These are phyloP conservation scores for Gracilaria vermiculophylla DNA, from an alignment of 23 red algal species.

Conservation along the genomic window DNA sequence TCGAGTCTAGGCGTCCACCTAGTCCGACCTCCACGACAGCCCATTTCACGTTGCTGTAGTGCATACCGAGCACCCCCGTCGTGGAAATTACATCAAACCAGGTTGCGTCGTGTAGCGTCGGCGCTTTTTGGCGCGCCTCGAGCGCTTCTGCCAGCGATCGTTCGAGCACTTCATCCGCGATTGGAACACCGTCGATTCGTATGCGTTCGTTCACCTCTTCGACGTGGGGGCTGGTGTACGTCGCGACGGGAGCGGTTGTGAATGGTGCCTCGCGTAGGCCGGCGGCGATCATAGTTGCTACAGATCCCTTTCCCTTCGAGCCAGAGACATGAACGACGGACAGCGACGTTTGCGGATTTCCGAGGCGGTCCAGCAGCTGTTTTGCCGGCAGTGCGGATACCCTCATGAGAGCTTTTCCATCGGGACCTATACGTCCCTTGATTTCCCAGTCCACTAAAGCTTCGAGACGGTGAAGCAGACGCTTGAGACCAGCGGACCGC, in stretches of 20 bases:
- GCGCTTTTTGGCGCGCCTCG: conserved; percentile 3
- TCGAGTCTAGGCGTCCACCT: conserved; percentile 89
- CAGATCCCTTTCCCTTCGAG: conserved; percentile 96
- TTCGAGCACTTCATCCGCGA: conserved; percentile 82
- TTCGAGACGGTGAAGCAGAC: conserved; percentile 71
- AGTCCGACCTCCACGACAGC: conserved; percentile 94
- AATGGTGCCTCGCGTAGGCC: conserved; percentile 49
- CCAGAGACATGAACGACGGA: conserved; percentile 87
- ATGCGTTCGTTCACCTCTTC: conserved; percentile 93
- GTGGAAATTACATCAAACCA: conserved; percentile 93
- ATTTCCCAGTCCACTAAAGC: conserved; percentile 93
- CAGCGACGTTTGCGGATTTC: conserved; percentile 62
- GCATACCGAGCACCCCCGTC: conserved; percentile 73
- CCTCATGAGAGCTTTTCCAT: conserved; percentile 46
- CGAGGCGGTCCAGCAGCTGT: conserved; percentile 70
- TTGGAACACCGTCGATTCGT: conserved; percentile 65
- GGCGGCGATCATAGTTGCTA: conserved; percentile 66
- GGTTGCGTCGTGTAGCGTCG: conserved; percentile 43
- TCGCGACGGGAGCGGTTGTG: conserved; percentile 35
- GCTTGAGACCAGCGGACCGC: conserved; percentile 12
- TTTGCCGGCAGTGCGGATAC: conserved; percentile 50
- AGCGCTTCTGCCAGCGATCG: conserved; percentile 59
- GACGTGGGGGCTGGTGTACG: conserved; percentile 93
- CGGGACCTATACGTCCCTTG: neutral
- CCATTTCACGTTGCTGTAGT: conserved; percentile 62